Evolutionary conservation across 2,329 filamentous ascomycete species (phyloP).

Genomic region (Botrytis hyacinthi): DNA sequence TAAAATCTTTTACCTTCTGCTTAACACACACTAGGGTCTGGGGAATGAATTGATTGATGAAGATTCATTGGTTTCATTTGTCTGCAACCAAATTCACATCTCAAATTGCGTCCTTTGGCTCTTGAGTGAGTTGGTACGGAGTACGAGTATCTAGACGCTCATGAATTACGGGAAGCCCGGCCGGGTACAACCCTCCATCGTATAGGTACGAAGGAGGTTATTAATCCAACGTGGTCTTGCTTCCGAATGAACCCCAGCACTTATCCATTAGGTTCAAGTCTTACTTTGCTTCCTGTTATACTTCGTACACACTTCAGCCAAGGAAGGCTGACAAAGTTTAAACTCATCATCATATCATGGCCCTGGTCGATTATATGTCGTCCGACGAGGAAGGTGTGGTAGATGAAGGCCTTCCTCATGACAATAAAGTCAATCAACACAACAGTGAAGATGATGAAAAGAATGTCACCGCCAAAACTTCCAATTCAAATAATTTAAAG

Average conservation of each 20-base stretch:
- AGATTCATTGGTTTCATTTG: not conserved
- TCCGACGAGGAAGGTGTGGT: slow-evolving; percentile 43
- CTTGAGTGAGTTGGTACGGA: not conserved
- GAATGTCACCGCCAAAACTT: not conserved
- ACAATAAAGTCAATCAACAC: not conserved
- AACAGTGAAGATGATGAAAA: not conserved
- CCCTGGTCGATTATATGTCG: slow-evolving; percentile 64
- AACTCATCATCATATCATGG: slow-evolving; percentile 46
- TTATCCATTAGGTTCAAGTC: not conserved
- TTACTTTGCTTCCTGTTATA: not conserved
- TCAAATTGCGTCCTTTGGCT: not conserved
- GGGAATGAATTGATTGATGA: not conserved
- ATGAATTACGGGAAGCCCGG: not conserved
- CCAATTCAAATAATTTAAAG: slow-evolving; percentile 30
- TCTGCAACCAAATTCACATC: not conserved
- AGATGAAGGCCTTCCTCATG: not conserved
- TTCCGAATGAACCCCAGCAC: not conserved
- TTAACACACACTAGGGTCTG: too few relatives aligned
- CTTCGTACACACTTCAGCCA: not conserved
- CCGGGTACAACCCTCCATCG: not conserved
- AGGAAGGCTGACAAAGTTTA: not conserved
- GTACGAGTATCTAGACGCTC: not conserved
- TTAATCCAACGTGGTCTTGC: not conserved
- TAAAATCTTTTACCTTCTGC: not conserved
- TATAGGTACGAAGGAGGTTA: not conserved